Evolutionary conservation across 2,329 filamentous ascomycete species (phyloP), one percentile per base, ranked within the genome.

Genomic region (Escovopsis weberi): DNA sequence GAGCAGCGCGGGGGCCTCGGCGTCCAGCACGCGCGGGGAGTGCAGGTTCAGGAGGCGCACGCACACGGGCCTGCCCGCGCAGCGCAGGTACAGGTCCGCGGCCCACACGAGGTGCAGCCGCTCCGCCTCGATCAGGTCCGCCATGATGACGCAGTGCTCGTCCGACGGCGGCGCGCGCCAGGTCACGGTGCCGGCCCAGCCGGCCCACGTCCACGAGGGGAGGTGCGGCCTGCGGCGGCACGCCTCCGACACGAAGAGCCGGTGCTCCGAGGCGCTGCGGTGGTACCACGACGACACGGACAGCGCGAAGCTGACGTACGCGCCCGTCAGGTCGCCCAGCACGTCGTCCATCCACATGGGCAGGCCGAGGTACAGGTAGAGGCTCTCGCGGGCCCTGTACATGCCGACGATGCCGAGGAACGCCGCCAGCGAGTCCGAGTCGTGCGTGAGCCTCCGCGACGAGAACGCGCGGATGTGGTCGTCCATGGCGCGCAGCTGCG

Each of bases 391-490:
- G 38, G 40, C 4, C 34, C 28, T 39, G 39, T 41, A 44, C 39
- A 44, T 45, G 33, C 40, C 43, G 7, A 38, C 32, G 38, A 45
- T 45, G 5, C 43, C 43, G 9, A 45, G 41, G 30, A 45, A 45
- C 4, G 43, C 43, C 11, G 38, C 39, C 8, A 45, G 40, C 6
- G 40, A 45, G 26, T 45, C 43, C 18, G 32, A 15, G 9, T 23
- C 37, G 26, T 43, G 19, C 33, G 37, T 42, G 10, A 43, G n/a
- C 9, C 39, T 40, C 9, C 40, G 36, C 28, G 43, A 26, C 7
- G 36, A 43, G 40, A 45, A 45, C 26, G 43, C 36, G 8, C 43
- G 43, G 15, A 45, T 45, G n/a, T 45, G 43, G 9, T 45, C 43
- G 30, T 37, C 30, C 6, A 43, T 19, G 2, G 26, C 37, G 19